These are phyloP conservation scores for Chaetomium tenue DNA, from an alignment of 495 filamentous ascomycete species.

Conservation along the genomic window DNA sequence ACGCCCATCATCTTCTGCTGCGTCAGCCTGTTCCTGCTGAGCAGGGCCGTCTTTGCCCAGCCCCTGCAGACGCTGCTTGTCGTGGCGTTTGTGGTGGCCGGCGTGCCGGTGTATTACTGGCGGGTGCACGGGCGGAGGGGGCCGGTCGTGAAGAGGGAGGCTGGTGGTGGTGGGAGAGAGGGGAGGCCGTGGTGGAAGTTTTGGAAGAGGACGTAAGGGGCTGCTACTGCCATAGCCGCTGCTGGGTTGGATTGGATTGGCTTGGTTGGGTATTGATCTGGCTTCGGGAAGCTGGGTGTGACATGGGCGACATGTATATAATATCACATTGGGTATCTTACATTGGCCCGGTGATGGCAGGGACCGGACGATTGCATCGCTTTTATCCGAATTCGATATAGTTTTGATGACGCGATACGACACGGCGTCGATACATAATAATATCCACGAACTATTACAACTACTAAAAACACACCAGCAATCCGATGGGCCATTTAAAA, in stretches of 20 bases:
- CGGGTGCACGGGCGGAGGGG: slow-evolving; percentile 53
- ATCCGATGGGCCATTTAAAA: background rate
- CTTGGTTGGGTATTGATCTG: background rate
- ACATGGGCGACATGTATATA: background rate
- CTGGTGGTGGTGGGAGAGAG: slow-evolving; percentile 18
- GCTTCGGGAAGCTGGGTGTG: slow-evolving; percentile 10
- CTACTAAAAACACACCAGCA: background rate
- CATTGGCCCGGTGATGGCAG: background rate
- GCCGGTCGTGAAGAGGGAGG: slow-evolving; percentile 43
- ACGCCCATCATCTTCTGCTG: slow-evolving; percentile 98
- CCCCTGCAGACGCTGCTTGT: slow-evolving; percentile 88
- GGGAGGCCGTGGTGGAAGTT: slow-evolving; percentile 45
- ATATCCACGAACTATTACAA: background rate
- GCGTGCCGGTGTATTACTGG: slow-evolving; percentile 84
- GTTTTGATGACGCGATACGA: slow-evolving; percentile 8
- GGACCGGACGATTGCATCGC: background rate
- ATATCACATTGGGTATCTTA: background rate
- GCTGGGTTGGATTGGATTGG: background rate
- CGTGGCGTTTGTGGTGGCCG: slow-evolving; percentile 74
- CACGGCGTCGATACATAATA: slow-evolving; percentile 12
- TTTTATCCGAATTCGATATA: slow-evolving; percentile 6
- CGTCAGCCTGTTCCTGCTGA: slow-evolving; percentile 88
- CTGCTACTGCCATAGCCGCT: background rate
- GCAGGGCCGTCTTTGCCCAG: slow-evolving; percentile 79
- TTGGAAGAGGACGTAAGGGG: slow-evolving; percentile 39